Conservation (phyloP, 345 rosid genomes). For the rapeseed (Brassica napus) region DNA sequence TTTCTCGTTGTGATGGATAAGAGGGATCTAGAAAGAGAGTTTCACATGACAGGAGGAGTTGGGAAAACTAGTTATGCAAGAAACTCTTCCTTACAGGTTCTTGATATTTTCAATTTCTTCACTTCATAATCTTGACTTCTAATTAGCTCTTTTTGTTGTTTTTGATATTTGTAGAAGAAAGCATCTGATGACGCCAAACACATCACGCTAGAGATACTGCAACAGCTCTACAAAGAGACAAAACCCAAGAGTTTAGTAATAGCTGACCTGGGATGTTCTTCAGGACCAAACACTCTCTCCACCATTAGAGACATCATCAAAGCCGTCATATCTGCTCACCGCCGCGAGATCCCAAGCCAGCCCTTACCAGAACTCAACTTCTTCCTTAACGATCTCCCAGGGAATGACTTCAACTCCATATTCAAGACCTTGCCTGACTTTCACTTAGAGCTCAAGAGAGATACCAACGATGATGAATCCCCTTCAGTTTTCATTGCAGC, state of each 20-base stretch:
- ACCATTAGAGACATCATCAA: slow-evolving; percentile 48
- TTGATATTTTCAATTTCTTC: not conserved
- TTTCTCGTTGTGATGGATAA: slow-evolving; percentile 20
- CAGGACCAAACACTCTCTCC: slow-evolving; percentile 74
- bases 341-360: slow-evolving; percentile 24
- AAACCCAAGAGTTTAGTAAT: slow-evolving; percentile 51
- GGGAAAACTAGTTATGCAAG: slow-evolving; percentile 70
- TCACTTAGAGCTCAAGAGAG: slow-evolving; percentile 43
- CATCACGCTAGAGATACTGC: slow-evolving; percentile 56
- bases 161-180: slow-evolving; percentile 52
- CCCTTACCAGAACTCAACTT: slow-evolving; percentile 49
- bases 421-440: slow-evolving; percentile 60
- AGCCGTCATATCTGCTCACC: slow-evolving; percentile 36
- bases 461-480: slow-evolving; percentile 15
- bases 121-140: not conserved
- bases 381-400: slow-evolving; percentile 61
- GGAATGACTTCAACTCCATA: slow-evolving; percentile 65
- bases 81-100: slow-evolving; percentile 71
- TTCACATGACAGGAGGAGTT: slow-evolving; percentile 63
- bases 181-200: slow-evolving; percentile 65
- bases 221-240: slow-evolving; percentile 45
- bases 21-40: slow-evolving; percentile 49
- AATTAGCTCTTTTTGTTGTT: not conserved
- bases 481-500: slow-evolving; percentile 50
- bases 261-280: slow-evolving; percentile 89